Conservation (phyloP, 2,329 filamentous ascomycete species). For the Camillea tinctor region DNA sequence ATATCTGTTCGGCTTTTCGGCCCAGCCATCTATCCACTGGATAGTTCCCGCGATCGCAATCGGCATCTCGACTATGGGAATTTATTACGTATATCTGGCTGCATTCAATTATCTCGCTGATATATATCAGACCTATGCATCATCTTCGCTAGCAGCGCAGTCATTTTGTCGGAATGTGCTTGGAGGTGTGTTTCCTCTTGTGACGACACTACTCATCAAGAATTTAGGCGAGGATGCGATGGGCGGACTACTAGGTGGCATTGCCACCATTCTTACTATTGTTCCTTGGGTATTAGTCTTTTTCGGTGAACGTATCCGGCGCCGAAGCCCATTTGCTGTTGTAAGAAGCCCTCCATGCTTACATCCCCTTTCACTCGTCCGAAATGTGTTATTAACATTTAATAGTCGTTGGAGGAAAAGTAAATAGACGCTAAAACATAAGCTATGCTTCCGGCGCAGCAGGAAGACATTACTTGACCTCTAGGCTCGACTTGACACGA, state of each 20-base stretch:
- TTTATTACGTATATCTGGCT: constrained; percentile 82
- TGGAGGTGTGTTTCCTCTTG: constrained; percentile 76
- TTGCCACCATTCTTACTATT: constrained; percentile 65
- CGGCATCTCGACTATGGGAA: constrained; percentile 75
- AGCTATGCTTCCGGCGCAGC: not conserved
- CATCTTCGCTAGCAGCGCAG: constrained; percentile 82
- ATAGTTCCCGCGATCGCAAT: constrained; percentile 70
- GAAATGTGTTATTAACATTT: not conserved
- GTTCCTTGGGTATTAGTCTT: constrained; percentile 88
- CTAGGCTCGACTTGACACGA: not conserved
- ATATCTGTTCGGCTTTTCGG: constrained; percentile 77
- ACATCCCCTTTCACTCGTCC: not conserved
- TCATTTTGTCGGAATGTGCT: constrained; percentile 83
- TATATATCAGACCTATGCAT: constrained; percentile 80
- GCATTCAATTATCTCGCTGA: constrained; percentile 94
- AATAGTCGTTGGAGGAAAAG: not conserved
- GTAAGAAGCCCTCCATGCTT: constrained; percentile 35
- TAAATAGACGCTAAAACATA: not conserved
- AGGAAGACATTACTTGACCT: not conserved
- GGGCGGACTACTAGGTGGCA: constrained; percentile 72
- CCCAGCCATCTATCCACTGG: constrained; percentile 63
- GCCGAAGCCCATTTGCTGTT: constrained; percentile 73
- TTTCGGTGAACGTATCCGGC: constrained; percentile 73
- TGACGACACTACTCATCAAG: constrained; percentile 71
- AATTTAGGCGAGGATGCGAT: constrained; percentile 70